These are phyloP conservation scores for Cicer yamashitae DNA, from an alignment of 306 rosid genomes.

Conservation along the genomic window DNA sequence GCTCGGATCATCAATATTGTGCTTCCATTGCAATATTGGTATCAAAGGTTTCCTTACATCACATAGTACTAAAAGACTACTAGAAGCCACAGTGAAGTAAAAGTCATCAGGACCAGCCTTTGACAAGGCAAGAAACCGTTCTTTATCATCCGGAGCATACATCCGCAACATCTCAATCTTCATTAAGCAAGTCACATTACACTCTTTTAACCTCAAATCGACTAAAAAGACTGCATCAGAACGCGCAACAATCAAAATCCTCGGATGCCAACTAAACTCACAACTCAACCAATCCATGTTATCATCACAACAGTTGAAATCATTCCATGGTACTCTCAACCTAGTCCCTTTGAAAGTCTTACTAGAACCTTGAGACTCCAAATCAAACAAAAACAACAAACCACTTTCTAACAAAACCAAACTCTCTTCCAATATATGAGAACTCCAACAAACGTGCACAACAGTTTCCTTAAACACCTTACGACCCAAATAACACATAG, in stretches of 20 bases:
- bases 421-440: conserved; percentile 62
- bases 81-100: conserved; percentile 63
- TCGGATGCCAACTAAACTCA: conserved; percentile 78
- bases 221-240: conserved; percentile 69
- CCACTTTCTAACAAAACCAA: conserved; percentile 66
- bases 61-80: conserved; percentile 58
- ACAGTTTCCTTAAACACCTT: conserved; percentile 60
- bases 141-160: conserved; percentile 51
- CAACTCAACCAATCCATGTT: conserved; percentile 63
- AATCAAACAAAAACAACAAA: conserved; percentile 65
- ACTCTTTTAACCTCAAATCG: conserved; percentile 57
- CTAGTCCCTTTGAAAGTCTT: conserved; percentile 54
- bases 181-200: conserved; percentile 56
- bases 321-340: conserved; percentile 60
- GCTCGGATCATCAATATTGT: conserved; percentile 59
- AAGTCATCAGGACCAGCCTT: conserved; percentile 57
- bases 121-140: conserved; percentile 61
- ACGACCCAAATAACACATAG: conserved; percentile 50
- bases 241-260: conserved; percentile 63
- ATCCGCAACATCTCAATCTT: conserved; percentile 56
- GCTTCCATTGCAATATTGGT: conserved; percentile 73
- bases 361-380: conserved; percentile 44
- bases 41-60: conserved; percentile 69
- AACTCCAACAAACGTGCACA: conserved; percentile 74
- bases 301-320: conserved; percentile 29